phyloP scores from a whole-genome alignment of 495 filamentous ascomycete species.

The Annulohypoxylon bovei region DNA sequence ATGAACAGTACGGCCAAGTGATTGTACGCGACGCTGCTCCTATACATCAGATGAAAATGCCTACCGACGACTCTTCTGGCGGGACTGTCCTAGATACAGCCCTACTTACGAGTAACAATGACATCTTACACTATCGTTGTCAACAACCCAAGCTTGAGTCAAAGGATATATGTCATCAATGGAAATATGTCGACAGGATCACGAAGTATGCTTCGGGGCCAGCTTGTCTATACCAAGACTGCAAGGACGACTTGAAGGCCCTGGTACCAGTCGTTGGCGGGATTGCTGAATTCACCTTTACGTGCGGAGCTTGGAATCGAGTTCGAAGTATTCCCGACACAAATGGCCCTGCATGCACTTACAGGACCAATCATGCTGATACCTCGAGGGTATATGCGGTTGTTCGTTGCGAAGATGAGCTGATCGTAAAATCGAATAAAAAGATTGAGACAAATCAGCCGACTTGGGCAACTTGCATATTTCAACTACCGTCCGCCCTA shows the following conservation, averaged over 20 bases:
- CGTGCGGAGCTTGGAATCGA: neutral
- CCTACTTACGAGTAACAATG: neutral
- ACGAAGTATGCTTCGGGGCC: constrained; percentile 11
- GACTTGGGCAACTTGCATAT: neutral
- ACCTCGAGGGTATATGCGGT: neutral
- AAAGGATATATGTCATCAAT: neutral
- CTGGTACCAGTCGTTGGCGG: constrained; percentile 5
- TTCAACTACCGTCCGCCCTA: constrained; percentile 1
- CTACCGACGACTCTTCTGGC: neutral
- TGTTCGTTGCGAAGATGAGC: neutral
- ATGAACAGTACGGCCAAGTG: neutral
- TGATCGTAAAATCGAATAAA: neutral
- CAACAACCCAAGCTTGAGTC: neutral
- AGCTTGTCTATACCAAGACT: constrained; percentile 22
- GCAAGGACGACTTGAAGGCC: constrained; percentile 10
- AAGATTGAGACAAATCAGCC: neutral
- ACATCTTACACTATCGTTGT: constrained; percentile 32
- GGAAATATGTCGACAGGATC: constrained; percentile 6
- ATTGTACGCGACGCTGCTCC: constrained; percentile 15
- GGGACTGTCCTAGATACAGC: constrained; percentile 25
- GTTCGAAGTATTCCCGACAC: neutral
- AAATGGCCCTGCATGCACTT: constrained; percentile 9
- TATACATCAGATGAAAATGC: constrained; percentile 21
- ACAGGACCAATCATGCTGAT: neutral
- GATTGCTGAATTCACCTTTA: constrained; percentile 7